Evolutionary conservation across 1,139 yeast species (phyloP), one percentile per base, ranked within the genome.

Genomic region (Debaryomyces fabryi): DNA sequence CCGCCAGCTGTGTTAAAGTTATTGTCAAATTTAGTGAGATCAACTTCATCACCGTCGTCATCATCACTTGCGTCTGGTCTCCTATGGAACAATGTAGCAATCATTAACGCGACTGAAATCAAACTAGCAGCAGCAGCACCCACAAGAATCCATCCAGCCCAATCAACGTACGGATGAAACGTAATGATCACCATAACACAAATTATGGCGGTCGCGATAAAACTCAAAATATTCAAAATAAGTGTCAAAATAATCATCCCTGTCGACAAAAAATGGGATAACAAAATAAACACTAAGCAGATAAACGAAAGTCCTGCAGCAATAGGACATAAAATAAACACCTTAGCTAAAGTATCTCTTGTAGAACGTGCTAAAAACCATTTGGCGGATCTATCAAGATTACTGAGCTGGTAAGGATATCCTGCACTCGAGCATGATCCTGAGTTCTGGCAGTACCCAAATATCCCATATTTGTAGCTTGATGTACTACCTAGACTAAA

Each of bases 261-360:
- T 41, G 54, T 53, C 5, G 54, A 47, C 20, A 58, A 52, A 44
- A 62, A 66, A 46, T 64, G 69, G 35, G 59, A 52, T 4, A 79
- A 63, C 25, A 74, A 42, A 4, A 74, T 44, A 52, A 84, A 65
- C 8, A 87, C 56, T 44, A 66, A 55, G n/a, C 60, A 49, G 25
- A 69, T 48, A 46, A 85, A 73, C n/a, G 88, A 83, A 62, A 89
- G 72, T 0, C 92, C 96, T 13, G 89, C 82, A 3, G 96, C 89
- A 30, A 92, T 82, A 0, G 96, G 96, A 55, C 88, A 91, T 16
- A 89, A 82, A 40, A 92, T 81, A 48, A 93, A 75, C 42, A 89
- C 74, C 54, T 83, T 82, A 3, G 95, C 85, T 46, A 92, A 78
- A 1, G 83, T 75, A 52, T 78, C 79, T 56, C 96, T 76, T 1